Evolutionary conservation across 179 eudicot species (phyloP).

Genomic region (Silene coronaria): DNA sequence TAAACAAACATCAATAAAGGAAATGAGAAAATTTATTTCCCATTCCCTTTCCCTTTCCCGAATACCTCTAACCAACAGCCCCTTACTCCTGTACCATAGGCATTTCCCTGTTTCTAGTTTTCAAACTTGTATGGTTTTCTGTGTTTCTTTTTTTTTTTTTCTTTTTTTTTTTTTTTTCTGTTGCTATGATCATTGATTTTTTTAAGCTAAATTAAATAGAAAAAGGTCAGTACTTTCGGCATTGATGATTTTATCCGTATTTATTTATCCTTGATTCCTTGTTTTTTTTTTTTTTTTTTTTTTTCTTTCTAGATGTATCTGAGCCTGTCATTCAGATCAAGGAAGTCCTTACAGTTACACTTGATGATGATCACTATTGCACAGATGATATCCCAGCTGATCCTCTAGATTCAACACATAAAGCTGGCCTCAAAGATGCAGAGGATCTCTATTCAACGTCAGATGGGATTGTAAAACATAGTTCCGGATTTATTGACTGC

Average conservation of each 20-base stretch:
- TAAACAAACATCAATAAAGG: too few species aligned
- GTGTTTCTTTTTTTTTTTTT: background rate
- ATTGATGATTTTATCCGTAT: background rate
- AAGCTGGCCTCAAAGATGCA: constrained; percentile 21
- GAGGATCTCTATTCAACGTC: constrained; percentile 22
- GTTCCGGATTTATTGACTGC: constrained; percentile 16
- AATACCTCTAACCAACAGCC: too few species aligned
- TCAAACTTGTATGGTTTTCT: background rate
- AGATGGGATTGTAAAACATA: constrained; percentile 19
- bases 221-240: background rate
- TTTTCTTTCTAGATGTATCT: constrained; percentile 27
- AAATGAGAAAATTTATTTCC: too few species aligned
- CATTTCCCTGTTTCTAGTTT: background rate
- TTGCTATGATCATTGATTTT: background rate
- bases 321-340: constrained; percentile 21
- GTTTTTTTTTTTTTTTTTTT: background rate
- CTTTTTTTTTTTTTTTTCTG: too few species aligned
- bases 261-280: constrained; percentile 10
- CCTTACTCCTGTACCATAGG: background rate
- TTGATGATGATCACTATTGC: constrained; percentile 20
- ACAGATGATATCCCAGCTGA: constrained; percentile 12
- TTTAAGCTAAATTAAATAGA: background rate
- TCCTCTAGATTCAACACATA: constrained; percentile 26
- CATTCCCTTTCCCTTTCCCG: too few species aligned
- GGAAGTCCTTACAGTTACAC: constrained; percentile 20